Evolutionary conservation across 1,139 yeast genomes (phyloP).

Genomic region (Candida sojae): DNA sequence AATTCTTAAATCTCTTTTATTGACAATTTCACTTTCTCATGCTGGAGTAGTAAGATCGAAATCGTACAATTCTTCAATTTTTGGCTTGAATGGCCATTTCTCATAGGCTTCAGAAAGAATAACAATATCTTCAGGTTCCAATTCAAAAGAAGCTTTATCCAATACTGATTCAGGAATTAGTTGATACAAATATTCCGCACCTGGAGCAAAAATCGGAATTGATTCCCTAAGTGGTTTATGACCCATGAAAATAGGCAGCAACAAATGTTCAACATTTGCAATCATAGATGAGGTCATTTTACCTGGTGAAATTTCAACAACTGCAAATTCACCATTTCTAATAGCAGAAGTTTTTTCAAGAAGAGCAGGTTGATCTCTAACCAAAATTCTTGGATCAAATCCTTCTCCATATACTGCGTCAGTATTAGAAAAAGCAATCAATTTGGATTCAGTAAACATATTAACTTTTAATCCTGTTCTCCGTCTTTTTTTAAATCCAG

Average conservation of each 20-base stretch:
- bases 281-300: conserved; percentile 54
- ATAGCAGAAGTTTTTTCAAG: conserved; percentile 24
- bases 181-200: conserved; percentile 63
- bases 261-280: conserved; percentile 66
- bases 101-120: conserved; percentile 54
- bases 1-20: too few relatives aligned
- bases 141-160: conserved; percentile 46
- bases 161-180: conserved; percentile 36
- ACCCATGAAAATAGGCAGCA: conserved; percentile 36
- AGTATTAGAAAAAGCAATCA: conserved; percentile 49
- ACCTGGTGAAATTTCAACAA: conserved; percentile 65
- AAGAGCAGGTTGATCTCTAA: conserved; percentile 41
- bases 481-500: conserved; percentile 48
- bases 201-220: conserved; percentile 70
- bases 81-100: conserved; percentile 88
- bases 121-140: conserved; percentile 57
- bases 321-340: conserved; percentile 32
- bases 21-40: too few relatives aligned
- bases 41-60: conserved; percentile 7
- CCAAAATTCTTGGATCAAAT: conserved; percentile 39
- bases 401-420: conserved; percentile 26
- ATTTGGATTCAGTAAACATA: conserved; percentile 52
- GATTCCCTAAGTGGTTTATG: conserved; percentile 37
- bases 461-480: conserved; percentile 65
- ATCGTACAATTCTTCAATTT: conserved; percentile 18